Evolutionary conservation across 2,329 filamentous ascomycete species (phyloP).

Genomic region (Aspergillus sp.): DNA sequence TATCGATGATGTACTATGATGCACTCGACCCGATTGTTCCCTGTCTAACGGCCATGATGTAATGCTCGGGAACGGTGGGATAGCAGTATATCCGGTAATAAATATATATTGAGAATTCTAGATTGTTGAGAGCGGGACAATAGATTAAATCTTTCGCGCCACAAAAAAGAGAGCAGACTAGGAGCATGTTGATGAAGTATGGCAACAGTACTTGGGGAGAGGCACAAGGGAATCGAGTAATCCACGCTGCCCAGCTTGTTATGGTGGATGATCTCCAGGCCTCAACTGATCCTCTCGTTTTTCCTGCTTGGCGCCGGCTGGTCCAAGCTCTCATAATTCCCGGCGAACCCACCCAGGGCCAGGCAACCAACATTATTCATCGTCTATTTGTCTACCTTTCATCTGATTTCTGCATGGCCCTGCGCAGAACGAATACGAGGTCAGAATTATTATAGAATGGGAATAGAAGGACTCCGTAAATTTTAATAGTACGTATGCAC

Average conservation of each 20-base stretch:
- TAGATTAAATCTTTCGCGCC: neutral
- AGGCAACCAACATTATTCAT: slow-evolving; percentile 4
- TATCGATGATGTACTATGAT: slow-evolving; percentile 12
- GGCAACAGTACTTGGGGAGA: too few species aligned
- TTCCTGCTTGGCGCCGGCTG: slow-evolving; percentile 5
- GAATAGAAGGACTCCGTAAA: too few species aligned
- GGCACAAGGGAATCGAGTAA: too few species aligned
- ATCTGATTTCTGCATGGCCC: neutral
- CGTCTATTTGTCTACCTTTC: neutral
- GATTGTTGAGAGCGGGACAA: neutral
- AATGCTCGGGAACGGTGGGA: neutral
- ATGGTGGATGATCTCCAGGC: neutral
- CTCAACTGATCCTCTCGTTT: neutral
- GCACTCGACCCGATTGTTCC: slow-evolving; percentile 1
- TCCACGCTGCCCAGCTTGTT: too few species aligned
- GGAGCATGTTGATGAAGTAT: too few species aligned
- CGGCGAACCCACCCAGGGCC: slow-evolving; percentile 2
- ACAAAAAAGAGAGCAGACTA: too few species aligned
- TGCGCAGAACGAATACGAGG: neutral
- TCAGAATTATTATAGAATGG: neutral
- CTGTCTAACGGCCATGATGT: neutral
- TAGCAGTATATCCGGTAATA: neutral
- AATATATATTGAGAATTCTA: neutral
- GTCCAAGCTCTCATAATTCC: slow-evolving; percentile 5
- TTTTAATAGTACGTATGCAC: neutral